These are phyloP conservation scores for Xenoacremonium recifei DNA, from an alignment of 2,329 filamentous ascomycete genomes.

Conservation along the genomic window DNA sequence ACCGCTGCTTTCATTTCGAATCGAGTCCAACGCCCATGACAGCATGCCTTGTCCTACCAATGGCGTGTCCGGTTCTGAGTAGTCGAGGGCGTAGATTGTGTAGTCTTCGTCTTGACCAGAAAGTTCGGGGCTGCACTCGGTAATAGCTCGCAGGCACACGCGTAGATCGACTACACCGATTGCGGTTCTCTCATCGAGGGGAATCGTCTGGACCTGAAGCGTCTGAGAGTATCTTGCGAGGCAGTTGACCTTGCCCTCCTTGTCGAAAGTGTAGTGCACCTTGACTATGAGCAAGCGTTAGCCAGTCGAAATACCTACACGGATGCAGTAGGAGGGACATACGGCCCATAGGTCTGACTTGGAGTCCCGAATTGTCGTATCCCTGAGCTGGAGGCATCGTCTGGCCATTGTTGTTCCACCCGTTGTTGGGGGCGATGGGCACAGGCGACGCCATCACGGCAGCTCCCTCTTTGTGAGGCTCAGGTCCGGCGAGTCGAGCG, in stretches of 20 bases:
- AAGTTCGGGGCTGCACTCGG: constrained; percentile 79
- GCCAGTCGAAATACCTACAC: constrained; percentile 8
- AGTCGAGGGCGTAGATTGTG: constrained; percentile 96
- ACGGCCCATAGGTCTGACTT: constrained; percentile 66
- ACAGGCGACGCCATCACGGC: constrained; percentile 40
- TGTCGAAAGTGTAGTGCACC: constrained; percentile 94
- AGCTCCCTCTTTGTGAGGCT: constrained; percentile 22
- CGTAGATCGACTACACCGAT: constrained; percentile 88
- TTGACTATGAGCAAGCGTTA: constrained; percentile 64
- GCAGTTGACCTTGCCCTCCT: constrained; percentile 83
- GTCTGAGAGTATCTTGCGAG: constrained; percentile 81
- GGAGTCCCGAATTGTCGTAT: constrained; percentile 48
- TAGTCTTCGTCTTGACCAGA: constrained; percentile 71
- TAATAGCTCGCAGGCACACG: constrained; percentile 81
- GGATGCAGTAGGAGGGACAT: constrained; percentile 33
- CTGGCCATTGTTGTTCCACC: constrained; percentile 31
- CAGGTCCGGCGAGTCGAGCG: no score
- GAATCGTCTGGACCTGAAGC: constrained; percentile 75
- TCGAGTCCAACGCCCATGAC: constrained; percentile 69
- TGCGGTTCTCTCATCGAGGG: constrained; percentile 73
- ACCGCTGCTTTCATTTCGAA: constrained; percentile 37
- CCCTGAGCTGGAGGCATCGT: constrained; percentile 28
- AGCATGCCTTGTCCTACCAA: constrained; percentile 95
- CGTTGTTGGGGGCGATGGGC: constrained; percentile 30
- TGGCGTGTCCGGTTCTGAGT: constrained; percentile 90